phyloP scores from a whole-genome alignment of 805 yeast genomes.

The Saturnispora dispora region DNA sequence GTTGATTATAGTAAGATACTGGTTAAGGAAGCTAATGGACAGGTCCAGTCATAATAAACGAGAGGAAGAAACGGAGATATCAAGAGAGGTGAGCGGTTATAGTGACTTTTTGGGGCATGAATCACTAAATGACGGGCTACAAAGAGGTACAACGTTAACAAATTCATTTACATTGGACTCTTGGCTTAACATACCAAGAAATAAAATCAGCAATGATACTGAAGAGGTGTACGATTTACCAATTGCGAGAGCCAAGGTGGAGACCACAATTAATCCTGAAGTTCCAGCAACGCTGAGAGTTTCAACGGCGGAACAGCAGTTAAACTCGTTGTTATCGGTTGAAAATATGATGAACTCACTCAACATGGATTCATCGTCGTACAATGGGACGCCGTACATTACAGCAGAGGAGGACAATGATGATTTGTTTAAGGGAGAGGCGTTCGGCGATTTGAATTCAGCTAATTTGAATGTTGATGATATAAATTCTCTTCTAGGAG shows the following conservation, averaged over 20 bases:
- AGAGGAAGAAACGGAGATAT: background rate
- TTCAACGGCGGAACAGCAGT: background rate
- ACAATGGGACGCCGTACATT: constrained; percentile 4
- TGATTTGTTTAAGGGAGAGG: background rate
- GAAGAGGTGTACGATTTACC: background rate
- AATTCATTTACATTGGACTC: constrained; percentile 3
- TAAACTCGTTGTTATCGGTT: background rate
- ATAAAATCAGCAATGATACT: background rate
- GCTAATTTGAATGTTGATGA: background rate
- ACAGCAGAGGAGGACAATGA: constrained; percentile 2
- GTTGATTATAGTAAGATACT: background rate
- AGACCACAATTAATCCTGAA: background rate
- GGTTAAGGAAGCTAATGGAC: background rate
- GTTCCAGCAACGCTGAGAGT: background rate
- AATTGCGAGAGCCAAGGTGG: background rate
- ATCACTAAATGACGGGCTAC: background rate
- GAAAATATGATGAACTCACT: background rate
- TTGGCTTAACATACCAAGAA: constrained; percentile 2
- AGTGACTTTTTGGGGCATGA: background rate
- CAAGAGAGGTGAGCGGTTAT: background rate
- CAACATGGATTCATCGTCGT: background rate
- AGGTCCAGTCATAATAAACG: background rate
- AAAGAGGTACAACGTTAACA: background rate
- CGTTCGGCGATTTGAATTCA: background rate
- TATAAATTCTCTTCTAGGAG: constrained; percentile 2